Conservation (phyloP, 768 basidiomycete genomes). For the Kwoniella sp. region DNA sequence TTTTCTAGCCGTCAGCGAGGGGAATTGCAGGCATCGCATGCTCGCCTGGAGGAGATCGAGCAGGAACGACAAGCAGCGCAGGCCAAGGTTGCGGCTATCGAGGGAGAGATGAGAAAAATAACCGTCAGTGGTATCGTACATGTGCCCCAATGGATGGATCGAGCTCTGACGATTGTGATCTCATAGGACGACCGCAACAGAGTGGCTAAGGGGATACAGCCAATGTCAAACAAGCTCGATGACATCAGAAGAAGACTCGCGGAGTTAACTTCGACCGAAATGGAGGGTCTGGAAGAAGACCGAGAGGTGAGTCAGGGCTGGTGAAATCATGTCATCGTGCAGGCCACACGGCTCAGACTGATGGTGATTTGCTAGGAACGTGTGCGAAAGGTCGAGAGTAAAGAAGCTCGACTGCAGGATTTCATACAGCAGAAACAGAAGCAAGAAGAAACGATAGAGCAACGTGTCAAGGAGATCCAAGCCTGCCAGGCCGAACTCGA, state of each 20-base stretch:
- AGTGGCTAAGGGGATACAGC: conserved; percentile 9
- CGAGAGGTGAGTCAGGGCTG: conserved; percentile 11
- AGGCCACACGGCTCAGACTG: background rate
- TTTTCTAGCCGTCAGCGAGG: conserved; percentile 1
- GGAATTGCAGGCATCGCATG: background rate
- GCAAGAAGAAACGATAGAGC: conserved; percentile 56
- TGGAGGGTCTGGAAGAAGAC: conserved; percentile 14
- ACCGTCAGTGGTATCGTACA: conserved; percentile 57
- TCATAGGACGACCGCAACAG: conserved; percentile 9
- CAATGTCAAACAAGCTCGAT: conserved; percentile 6
- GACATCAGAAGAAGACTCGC: conserved; percentile 8
- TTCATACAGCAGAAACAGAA: conserved; percentile 3
- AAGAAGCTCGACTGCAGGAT: conserved; percentile 62
- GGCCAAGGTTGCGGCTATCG: conserved; percentile 5
- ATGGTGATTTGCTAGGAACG: conserved; percentile 5
- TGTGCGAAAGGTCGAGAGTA: conserved; percentile 55
- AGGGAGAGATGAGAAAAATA: conserved; percentile 15
- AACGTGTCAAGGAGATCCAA: conserved; percentile 54
- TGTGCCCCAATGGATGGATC: no score
- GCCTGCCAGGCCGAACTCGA: conserved; percentile 60
- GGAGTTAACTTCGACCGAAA: conserved; percentile 18
- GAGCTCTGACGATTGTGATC: no score
- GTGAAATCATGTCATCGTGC: background rate
- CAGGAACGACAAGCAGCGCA: conserved; percentile 9
- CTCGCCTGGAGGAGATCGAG: conserved; percentile 13